Conservation (phyloP, 1,139 yeast species). For the Blastobotrys capitulatus region DNA sequence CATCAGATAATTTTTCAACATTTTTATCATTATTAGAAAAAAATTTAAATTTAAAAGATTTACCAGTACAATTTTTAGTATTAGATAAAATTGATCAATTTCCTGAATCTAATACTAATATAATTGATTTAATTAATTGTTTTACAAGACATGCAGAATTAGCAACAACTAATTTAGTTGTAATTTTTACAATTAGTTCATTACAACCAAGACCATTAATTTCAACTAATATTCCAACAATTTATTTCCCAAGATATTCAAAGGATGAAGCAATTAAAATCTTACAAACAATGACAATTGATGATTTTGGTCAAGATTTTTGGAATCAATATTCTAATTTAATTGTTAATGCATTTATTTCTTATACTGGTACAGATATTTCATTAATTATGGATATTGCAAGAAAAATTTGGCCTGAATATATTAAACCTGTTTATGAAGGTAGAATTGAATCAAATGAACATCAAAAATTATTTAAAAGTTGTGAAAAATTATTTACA, state of each 20-base stretch:
- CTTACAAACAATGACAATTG: slow-evolving; percentile 1
- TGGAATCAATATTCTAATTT: slow-evolving; percentile 48
- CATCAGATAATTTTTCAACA: not conserved
- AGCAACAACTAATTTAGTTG: slow-evolving; percentile 27
- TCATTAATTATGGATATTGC: slow-evolving; percentile 41
- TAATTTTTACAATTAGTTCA: slow-evolving; percentile 35
- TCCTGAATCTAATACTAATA: slow-evolving; percentile 35
- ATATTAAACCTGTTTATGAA: slow-evolving; percentile 39
- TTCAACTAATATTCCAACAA: slow-evolving; percentile 46
- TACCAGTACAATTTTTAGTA: slow-evolving; percentile 45
- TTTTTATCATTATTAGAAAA: slow-evolving; percentile 16
- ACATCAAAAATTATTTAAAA: slow-evolving; percentile 45
- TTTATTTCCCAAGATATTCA: slow-evolving; percentile 45
- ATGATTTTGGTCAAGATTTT: slow-evolving; percentile 27
- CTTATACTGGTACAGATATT: slow-evolving; percentile 52
- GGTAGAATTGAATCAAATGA: slow-evolving; percentile 38
- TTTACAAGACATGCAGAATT: slow-evolving; percentile 46
- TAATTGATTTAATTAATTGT: slow-evolving; percentile 39
- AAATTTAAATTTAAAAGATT: not conserved
- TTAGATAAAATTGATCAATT: slow-evolving; percentile 56
- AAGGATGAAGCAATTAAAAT: slow-evolving; percentile 40
- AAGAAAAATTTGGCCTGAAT: slow-evolving; percentile 46
- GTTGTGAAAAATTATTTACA: slow-evolving; percentile 39
- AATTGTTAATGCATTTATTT: slow-evolving; percentile 47
- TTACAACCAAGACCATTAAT: slow-evolving; percentile 44